Evolutionary conservation across 2,329 filamentous ascomycete species (phyloP).

Genomic region (Ceratocystis papillata): DNA sequence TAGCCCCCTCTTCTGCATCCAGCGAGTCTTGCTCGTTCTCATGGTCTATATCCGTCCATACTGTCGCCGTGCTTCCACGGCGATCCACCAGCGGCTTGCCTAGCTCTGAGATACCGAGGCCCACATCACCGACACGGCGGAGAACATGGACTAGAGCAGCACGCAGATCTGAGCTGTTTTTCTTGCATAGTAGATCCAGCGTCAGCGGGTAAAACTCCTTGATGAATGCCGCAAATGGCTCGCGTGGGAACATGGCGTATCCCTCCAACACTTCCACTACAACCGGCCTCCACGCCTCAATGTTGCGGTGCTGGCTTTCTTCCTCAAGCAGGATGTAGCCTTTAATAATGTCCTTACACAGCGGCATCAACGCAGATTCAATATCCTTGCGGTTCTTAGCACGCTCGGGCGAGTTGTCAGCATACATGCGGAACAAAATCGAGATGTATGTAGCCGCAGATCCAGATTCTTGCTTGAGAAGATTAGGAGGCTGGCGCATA

Average conservation of each 20-base stretch:
- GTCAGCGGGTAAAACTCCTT: conserved; percentile 75
- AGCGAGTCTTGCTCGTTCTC: conserved; percentile 22
- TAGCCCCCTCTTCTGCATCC: conserved; percentile 29
- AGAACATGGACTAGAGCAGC: conserved; percentile 66
- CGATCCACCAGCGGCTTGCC: conserved; percentile 33
- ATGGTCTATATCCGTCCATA: conserved; percentile 25
- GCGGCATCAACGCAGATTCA: conserved; percentile 80
- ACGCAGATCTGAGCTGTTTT: conserved; percentile 70
- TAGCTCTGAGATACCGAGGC: conserved; percentile 44
- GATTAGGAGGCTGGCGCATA: conserved; percentile 97
- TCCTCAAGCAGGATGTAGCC: conserved; percentile 81
- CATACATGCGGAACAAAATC: conserved; percentile 95
- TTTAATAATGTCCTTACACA: conserved; percentile 88
- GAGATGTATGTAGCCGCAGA: conserved; percentile 89
- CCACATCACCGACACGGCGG: conserved; percentile 70
- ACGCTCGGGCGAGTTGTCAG: conserved; percentile 74
- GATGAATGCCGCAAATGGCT: conserved; percentile 70
- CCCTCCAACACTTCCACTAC: conserved; percentile 95
- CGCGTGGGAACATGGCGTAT: conserved; percentile 69
- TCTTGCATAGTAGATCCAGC: conserved; percentile 71
- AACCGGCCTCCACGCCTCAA: conserved; percentile 91
- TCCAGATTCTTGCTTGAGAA: conserved; percentile 92
- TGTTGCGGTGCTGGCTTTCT: conserved; percentile 93
- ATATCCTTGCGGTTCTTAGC: conserved; percentile 70
- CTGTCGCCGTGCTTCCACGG: conserved; percentile 28